Base-by-base conservation (phyloP, 2,329 filamentous ascomycete species). In the Bipolaris oryzae region DNA sequence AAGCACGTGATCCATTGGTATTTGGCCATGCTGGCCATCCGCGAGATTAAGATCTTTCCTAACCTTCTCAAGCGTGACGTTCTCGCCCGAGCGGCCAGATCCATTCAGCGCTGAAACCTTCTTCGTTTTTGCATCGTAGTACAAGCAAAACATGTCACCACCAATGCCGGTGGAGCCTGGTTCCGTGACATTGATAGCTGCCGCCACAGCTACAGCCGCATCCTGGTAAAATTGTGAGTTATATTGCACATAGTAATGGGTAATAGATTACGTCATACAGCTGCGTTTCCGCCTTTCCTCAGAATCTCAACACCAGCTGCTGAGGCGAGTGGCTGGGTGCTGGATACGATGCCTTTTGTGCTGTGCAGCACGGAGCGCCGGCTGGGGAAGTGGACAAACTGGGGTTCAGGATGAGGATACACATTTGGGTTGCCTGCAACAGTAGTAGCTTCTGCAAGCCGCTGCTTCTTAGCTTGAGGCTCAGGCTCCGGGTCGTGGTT, bases 141-240 rank as follows among this genome's bases (percentile, higher is more conserved):
- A 97, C 34, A 98, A 85, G 76, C 93, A 93, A 79, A 98, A 99
- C 87, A 96, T 92, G 78, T 99, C 95, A 61, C 95, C 95, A 55
- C 95, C 95, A 58, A 99, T 97, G 38, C 95, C 95, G 0, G 95
- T 98, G 5, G 90, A 95, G 57, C 88, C 87, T 7, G 95, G 95
- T 74, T 99, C 95, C 0, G 94, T 96, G 72, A 98, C 85, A 77
- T 97, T 98, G 54, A 99, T 82, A 5, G 88, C 92, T 31, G 95
- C 95, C 42, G 95, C 94, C 59, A 96, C 91, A 41, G 95, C 95
- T 3, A 98, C 91, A 7, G 95, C 94, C n/a, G 95, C 94, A 81
- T 98, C 94, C 91, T 96, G 41, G 13, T 21, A 28, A 37, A 39
- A 46, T 35, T 33, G 41, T 58, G 18, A 61, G 55, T 18, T 46